Conservation (phyloP, 2,329 filamentous ascomycete species). For the Aschersonia sp. region DNA sequence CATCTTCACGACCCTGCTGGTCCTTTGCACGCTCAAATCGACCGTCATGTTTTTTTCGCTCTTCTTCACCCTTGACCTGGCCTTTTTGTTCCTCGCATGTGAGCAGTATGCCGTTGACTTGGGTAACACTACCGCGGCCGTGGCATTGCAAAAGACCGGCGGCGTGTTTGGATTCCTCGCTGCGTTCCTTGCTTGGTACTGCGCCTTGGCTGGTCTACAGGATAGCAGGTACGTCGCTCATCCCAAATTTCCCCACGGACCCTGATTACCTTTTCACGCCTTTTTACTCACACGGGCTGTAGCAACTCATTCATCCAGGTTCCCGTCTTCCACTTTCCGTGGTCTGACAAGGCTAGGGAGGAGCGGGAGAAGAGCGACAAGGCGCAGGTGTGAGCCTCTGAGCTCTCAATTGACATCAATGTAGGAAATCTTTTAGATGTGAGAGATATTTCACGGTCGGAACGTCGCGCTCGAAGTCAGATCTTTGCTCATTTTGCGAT, state of each 20-base stretch:
- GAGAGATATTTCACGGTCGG: too few species aligned
- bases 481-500: too few species aligned
- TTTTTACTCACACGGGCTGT: not conserved
- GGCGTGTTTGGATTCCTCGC: conserved; percentile 70
- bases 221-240: conserved; percentile 42
- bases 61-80: conserved; percentile 63
- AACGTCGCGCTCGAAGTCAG: too few species aligned
- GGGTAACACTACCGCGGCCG: conserved; percentile 27
- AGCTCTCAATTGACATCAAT: too few species aligned
- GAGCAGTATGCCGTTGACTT: conserved; percentile 43
- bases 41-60: conserved; percentile 65
- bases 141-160: conserved; percentile 49
- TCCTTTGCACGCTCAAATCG: conserved; percentile 61
- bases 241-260: not conserved
- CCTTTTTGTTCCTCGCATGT: conserved; percentile 59
- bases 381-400: conserved; percentile 6
- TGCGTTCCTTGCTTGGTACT: conserved; percentile 78
- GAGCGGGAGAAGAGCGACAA: conserved; percentile 30
- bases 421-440: too few species aligned
- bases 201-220: conserved; percentile 67
- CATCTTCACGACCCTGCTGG: conserved; percentile 65
- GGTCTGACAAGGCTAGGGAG: conserved; percentile 65
- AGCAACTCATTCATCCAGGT: conserved; percentile 84
- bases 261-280: not conserved
- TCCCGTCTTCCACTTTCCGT: conserved; percentile 87